Evolutionary conservation across 768 basidiomycete genomes (phyloP), one percentile per base, ranked within the genome.

Genomic region (Dioszegia hungarica): DNA sequence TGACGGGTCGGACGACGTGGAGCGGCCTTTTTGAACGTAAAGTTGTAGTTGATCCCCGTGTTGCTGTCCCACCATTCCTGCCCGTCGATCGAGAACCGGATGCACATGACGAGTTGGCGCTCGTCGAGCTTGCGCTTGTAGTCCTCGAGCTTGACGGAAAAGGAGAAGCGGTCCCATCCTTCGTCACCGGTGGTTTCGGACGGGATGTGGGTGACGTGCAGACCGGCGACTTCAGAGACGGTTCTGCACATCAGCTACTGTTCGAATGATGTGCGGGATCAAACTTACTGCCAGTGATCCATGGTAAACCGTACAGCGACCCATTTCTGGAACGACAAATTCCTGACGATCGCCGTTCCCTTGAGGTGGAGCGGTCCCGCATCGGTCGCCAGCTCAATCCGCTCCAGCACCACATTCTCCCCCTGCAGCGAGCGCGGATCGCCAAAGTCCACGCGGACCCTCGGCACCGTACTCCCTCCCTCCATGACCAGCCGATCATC

Each of bases 271-370:
- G 6, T 10, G 49, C 29, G 12, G 25, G 25, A 51, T 17, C 20
- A 8, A 41, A 73, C 74, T 71, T 54, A 75, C 78, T 92, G 90
- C 94, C 94, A 98, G 61, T 81, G 81, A 75, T 98, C 94, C 67
- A 94, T 81, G 5, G 94, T 97, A 75, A 97, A 98, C 24, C 94
- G 84, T 29, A 91, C 83, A 11, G 85, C 86, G 50, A 98, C 81
- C 80, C 83, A 83, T 78, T 97, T 98, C 68, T 87, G 80, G 78
- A 84, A 98, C 10, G 89, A 84, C 40, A 95, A 68, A 73, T 98
- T 97, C 63, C 85, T 81, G 54, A 95, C 89, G 50, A 86, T 82
- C 37, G 89, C 83, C 34, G 78, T 80, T 31, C 94, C 94, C 22
- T 81, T 74, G 48, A 97, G 80, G 54, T 78, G 80, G 49, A 75